Evolutionary conservation across 805 yeast genomes (phyloP).

Genomic region (Starmerella bombi): DNA sequence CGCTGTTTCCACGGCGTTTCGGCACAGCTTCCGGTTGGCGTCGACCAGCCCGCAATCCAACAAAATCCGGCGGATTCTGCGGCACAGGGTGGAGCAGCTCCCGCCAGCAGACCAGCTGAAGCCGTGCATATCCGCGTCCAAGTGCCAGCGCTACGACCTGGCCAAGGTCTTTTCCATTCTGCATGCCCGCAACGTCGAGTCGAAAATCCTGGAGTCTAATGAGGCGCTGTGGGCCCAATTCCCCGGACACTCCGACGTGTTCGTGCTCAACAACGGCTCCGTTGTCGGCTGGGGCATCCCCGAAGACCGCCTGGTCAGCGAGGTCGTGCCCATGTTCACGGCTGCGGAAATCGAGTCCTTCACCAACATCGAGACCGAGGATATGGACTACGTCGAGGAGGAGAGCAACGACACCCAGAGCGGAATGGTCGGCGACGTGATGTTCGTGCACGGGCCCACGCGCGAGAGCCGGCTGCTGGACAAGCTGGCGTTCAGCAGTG

Average conservation of each 20-base stretch:
- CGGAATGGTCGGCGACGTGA: constrained; percentile 53
- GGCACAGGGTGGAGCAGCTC: constrained; percentile 11
- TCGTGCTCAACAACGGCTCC: constrained; percentile 65
- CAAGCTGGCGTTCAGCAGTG: constrained; percentile 80
- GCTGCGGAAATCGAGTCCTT: constrained; percentile 38
- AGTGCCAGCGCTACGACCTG: constrained; percentile 60
- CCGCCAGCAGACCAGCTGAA: constrained; percentile 13
- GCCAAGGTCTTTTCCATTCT: constrained; percentile 32
- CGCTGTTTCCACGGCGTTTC: too few relatives aligned
- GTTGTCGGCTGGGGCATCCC: constrained; percentile 71
- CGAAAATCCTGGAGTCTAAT: constrained; percentile 41
- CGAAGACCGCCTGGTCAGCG: constrained; percentile 37
- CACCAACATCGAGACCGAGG: constrained; percentile 57
- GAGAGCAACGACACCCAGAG: constrained; percentile 28
- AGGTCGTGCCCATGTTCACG: constrained; percentile 37
- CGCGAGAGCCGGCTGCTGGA: constrained; percentile 45
- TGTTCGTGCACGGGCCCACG: constrained; percentile 45
- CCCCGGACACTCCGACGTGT: constrained; percentile 36
- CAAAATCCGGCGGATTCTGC: constrained; percentile 14
- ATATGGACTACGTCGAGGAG: constrained; percentile 60
- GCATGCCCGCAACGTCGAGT: constrained; percentile 28
- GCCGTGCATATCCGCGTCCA: constrained; percentile 55
- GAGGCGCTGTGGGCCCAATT: constrained; percentile 36
- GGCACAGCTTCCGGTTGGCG: too few relatives aligned
- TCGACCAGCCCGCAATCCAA: constrained; percentile 16